Evolutionary conservation across 2,329 filamentous ascomycete genomes (phyloP).

Genomic region (Nemania serpens): DNA sequence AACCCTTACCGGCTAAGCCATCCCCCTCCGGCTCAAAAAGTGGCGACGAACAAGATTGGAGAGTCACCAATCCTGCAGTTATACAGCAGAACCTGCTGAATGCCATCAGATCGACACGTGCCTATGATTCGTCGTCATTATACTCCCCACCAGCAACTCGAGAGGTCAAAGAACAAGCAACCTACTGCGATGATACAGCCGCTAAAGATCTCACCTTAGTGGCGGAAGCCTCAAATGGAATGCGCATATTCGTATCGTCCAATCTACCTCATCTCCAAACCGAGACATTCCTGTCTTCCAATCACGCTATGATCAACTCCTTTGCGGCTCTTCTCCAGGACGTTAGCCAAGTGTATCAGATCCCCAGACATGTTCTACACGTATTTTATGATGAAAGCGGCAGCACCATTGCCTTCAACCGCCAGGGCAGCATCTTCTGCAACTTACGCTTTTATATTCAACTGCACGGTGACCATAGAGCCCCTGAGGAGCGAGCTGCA

Average conservation of each 20-base stretch:
- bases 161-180: slow-evolving; percentile 77
- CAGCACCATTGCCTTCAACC: slow-evolving; percentile 91
- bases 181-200: slow-evolving; percentile 82
- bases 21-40: slow-evolving; percentile 30
- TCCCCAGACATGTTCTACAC: slow-evolving; percentile 72
- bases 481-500: slow-evolving; percentile 61
- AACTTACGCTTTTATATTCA: slow-evolving; percentile 87
- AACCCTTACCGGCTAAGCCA: slow-evolving; percentile 28
- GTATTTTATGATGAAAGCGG: slow-evolving; percentile 84
- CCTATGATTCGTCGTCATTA: slow-evolving; percentile 74
- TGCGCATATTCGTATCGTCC: slow-evolving; percentile 74
- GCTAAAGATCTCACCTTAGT: slow-evolving; percentile 74
- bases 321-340: slow-evolving; percentile 75
- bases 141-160: slow-evolving; percentile 74
- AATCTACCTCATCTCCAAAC: slow-evolving; percentile 51
- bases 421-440: slow-evolving; percentile 85
- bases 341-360: slow-evolving; percentile 71
- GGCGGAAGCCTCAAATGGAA: slow-evolving; percentile 70
- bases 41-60: slow-evolving; percentile 47
- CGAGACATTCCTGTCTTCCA: slow-evolving; percentile 62
- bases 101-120: slow-evolving; percentile 77
- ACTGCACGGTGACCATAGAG: slow-evolving; percentile 65
- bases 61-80: slow-evolving; percentile 63
- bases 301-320: slow-evolving; percentile 65
- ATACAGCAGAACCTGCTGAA: slow-evolving; percentile 74